Conservation (phyloP, 2,329 filamentous ascomycete species). For the Lecanosticta acicola region DNA sequence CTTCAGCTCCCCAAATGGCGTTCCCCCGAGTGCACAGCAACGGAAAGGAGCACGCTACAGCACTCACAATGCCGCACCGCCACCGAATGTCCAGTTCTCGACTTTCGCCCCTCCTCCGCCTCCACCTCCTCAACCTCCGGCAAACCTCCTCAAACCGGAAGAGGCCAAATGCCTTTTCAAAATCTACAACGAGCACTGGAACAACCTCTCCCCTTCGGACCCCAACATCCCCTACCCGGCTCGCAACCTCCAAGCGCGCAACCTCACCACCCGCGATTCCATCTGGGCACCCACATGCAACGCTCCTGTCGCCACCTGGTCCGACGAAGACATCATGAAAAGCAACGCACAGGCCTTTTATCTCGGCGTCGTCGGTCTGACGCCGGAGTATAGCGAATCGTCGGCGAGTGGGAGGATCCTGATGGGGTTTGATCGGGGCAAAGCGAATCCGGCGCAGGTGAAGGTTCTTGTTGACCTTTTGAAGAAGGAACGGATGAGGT, state of each 20-base stretch:
- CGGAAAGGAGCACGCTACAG: slow-evolving; percentile 17
- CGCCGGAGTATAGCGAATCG: slow-evolving; percentile 22
- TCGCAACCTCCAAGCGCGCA: slow-evolving; percentile 24
- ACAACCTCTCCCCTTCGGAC: slow-evolving; percentile 19
- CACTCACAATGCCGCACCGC: slow-evolving; percentile 7
- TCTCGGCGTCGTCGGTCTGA: slow-evolving; percentile 23
- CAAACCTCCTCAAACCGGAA: slow-evolving; percentile 22
- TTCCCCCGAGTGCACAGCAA: slow-evolving; percentile 2
- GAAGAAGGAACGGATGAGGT: slow-evolving; percentile 32
- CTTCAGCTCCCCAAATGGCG: slow-evolving; percentile 19
- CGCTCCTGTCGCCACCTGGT: slow-evolving; percentile 25
- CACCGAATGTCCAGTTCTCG: slow-evolving; percentile 2
- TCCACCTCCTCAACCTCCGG: slow-evolving; percentile 17
- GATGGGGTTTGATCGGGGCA: slow-evolving; percentile 23
- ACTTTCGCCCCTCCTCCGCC: slow-evolving; percentile 10
- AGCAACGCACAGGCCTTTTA: slow-evolving; percentile 32
- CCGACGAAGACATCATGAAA: slow-evolving; percentile 29
- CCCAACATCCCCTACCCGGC: slow-evolving; percentile 29
- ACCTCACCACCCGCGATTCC: slow-evolving; percentile 21
- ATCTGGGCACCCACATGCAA: slow-evolving; percentile 24
- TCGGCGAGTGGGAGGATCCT: slow-evolving; percentile 19
- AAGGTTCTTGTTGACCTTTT: slow-evolving; percentile 25
- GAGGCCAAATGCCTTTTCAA: slow-evolving; percentile 27
- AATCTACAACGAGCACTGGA: slow-evolving; percentile 28
- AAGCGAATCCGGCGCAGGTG: slow-evolving; percentile 20